Evolutionary conservation across 2,329 filamentous ascomycete genomes (phyloP), one percentile per base, ranked within the genome.

Genomic region (Penicillium sp.): DNA sequence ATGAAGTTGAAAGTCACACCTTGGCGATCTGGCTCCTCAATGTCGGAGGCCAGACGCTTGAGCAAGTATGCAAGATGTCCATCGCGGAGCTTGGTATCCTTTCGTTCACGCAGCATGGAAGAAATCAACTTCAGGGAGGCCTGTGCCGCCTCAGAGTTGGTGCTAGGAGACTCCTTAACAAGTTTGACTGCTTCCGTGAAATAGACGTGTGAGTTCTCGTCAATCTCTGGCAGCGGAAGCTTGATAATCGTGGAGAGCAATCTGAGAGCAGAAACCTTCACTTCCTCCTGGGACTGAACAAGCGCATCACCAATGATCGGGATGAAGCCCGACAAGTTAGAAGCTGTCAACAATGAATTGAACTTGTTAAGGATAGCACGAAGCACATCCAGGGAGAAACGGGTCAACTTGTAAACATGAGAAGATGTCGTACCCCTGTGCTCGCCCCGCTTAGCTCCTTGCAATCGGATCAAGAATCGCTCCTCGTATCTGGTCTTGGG

Each of bases 1-100:
- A 99, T 77, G 74, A 99, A 97, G 68, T 90, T 96, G 78, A 99
- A 99, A 0, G 91, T 94, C 40, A 96, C 85, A 63, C 96, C 92
- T 60, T 96, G 90, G 58, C 92, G 88, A 61, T 96, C 88, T 4
- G 93, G 91, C 69, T 97, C 91, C 30, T 95, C 96, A 45, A 99
- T 82, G 67, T 97, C 93, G 28, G 91, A 87, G 64, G 91, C 89
- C 49, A 97, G 79, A 56, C 90, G 89, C 59, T 86, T 85, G 4
- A 97, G 84, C 2, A 99, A 78, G 71, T 91, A 88, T 42, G 94
- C 91, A 19, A 97, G 78, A 41, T 92, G 88, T 3, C 85, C 85
- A 62, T 96, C 89, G 71, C 89, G 91, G 67, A 97, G 80, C 17
- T 83, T 78, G 5, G 94, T 85, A 61, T 87, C 87, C 57, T 85